These are phyloP conservation scores for Microdochium trichocladiopsis DNA, from an alignment of 2,329 filamentous ascomycete genomes.

Conservation along the genomic window DNA sequence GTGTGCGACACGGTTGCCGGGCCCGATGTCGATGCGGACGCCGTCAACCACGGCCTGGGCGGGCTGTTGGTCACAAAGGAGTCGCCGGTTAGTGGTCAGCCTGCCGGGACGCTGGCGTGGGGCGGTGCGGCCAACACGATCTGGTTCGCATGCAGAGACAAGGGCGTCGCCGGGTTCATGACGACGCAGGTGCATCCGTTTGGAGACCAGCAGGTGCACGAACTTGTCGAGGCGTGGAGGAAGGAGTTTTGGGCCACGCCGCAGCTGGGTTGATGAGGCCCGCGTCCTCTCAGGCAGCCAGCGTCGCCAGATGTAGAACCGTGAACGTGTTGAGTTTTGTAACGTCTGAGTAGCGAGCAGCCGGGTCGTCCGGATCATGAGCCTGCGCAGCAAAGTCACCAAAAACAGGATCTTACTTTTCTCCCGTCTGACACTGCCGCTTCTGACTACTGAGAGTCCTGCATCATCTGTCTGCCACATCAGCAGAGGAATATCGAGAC, in stretches of 20 bases:
- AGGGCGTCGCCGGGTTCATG: neutral
- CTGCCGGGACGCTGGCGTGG: neutral
- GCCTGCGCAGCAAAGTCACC: no score
- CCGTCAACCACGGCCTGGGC: neutral
- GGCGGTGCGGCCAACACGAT: neutral
- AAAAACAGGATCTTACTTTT: no score
- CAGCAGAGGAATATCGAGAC: no score
- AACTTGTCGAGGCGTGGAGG: neutral
- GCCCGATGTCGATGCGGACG: neutral
- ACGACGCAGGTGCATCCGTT: neutral
- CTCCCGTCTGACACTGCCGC: no score
- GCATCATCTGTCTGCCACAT: no score
- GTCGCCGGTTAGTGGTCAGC: neutral
- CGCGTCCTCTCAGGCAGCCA: no score
- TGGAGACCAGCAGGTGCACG: neutral
- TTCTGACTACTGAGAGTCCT: no score
- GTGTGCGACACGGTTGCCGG: neutral
- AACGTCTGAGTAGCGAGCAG: no score
- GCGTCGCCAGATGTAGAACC: no score
- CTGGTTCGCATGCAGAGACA: neutral
- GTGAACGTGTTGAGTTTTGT: no score
- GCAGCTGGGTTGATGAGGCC: no score
- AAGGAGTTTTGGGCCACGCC: slow-evolving; percentile 1
- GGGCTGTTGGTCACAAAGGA: neutral
- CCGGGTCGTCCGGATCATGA: no score